phyloP scores from a whole-genome alignment of 345 rosid genomes.

The Eucalyptus virginea region DNA sequence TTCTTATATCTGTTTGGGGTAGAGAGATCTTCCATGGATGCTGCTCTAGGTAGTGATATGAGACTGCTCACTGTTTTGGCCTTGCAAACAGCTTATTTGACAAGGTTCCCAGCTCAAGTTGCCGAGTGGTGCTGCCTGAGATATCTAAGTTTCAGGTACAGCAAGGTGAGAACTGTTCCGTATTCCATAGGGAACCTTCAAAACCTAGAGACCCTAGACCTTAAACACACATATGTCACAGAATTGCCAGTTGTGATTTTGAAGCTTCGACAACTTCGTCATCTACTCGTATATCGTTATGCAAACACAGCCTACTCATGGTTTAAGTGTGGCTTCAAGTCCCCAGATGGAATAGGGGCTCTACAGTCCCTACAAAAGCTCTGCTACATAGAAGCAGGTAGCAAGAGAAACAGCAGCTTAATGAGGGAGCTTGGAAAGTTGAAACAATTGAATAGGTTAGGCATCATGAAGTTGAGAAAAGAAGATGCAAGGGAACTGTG shows the following conservation, averaged over 20 bases:
- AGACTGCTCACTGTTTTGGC: constrained; percentile 24
- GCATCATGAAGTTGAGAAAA: constrained; percentile 15
- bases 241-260: constrained; percentile 14
- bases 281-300: constrained; percentile 14
- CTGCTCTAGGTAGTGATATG: neutral
- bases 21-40: neutral
- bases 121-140: constrained; percentile 7
- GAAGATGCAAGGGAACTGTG: constrained; percentile 22
- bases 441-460: constrained; percentile 18
- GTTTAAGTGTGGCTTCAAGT: constrained; percentile 13
- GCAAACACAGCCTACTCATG: neutral
- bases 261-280: constrained; percentile 19
- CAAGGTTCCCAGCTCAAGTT: constrained; percentile 13
- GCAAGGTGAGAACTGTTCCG: constrained; percentile 15
- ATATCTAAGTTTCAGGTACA: constrained; percentile 20
- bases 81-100: constrained; percentile 5
- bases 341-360: constrained; percentile 3
- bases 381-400: constrained; percentile 11
- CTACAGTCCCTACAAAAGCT: constrained; percentile 22
- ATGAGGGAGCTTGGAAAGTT: constrained; percentile 17
- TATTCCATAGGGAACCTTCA: constrained; percentile 22
- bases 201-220: constrained; percentile 32
- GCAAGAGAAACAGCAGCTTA: neutral
- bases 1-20: constrained; percentile 22
- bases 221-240: constrained; percentile 18